A percentile compares a stretch with the other conserved stretches of the same genome.
Conservation (phyloP, 352 stramenopile genomes). For the Globisporangium apiculatum region DNA sequence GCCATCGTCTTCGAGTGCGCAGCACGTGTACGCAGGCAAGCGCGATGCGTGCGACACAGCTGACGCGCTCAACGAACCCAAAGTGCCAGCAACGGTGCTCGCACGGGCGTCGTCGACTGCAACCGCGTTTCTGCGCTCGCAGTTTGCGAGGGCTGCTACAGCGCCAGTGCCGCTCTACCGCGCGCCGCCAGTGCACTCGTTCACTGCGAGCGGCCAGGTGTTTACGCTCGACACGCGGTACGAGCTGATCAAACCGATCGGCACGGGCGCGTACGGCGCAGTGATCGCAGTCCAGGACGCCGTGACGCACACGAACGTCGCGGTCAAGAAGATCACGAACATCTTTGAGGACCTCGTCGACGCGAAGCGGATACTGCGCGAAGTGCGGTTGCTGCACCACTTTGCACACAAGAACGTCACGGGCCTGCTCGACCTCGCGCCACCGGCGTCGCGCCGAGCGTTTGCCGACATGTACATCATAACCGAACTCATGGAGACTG, state of each 20-base stretch:
- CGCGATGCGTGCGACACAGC: too few relatives aligned
- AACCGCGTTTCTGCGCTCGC: constrained; percentile 11
- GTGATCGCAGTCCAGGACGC: constrained; percentile 85
- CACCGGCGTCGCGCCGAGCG: constrained; percentile 86
- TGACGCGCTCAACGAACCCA: constrained; percentile 4
- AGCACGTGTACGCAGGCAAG: too few relatives aligned
- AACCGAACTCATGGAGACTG: constrained; percentile 95
- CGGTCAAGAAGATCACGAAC: constrained; percentile 93
- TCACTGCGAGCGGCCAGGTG: constrained; percentile 70
- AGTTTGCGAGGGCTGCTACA: background rate
- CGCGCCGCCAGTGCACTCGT: constrained; percentile 50
- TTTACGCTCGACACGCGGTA: constrained; percentile 88
- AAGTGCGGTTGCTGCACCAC: constrained; percentile 83
- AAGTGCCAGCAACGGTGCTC: constrained; percentile 3
- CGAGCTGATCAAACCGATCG: constrained; percentile 84
- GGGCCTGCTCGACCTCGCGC: constrained; percentile 86
- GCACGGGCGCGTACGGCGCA: constrained; percentile 83
- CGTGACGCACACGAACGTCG: constrained; percentile 50
- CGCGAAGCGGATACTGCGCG: constrained; percentile 96
- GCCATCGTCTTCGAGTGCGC: background rate
- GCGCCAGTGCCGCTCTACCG: constrained; percentile 4
- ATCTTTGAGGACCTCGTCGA: constrained; percentile 97
- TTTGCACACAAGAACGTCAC: constrained; percentile 94
- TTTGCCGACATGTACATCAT: constrained; percentile 97
- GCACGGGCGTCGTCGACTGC: constrained; percentile 12